Evolutionary conservation across 495 filamentous ascomycete genomes (phyloP), one percentile per base, ranked within the genome.

Genomic region (Penicillium subrubescens): DNA sequence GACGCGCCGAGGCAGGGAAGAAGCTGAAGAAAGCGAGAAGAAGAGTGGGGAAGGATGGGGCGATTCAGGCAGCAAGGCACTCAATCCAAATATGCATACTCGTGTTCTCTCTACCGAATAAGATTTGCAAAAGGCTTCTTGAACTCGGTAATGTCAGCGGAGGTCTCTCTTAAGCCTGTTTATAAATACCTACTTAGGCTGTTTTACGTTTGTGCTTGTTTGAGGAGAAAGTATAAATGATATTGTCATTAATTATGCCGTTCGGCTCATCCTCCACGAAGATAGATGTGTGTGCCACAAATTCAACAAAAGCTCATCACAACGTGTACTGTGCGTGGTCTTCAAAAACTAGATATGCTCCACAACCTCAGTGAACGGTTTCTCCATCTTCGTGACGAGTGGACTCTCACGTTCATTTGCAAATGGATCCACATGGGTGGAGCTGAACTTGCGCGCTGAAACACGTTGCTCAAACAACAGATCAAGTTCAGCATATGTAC

Each of bases 401-500:
- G 29, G 21, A 25, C n/a, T 39, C 10, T 34, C 31, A n/a, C 33
- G 31, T 5, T 37, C 53, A 25, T 14, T 37, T 17, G 33, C 53
- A 56, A 63, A 63, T 11, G 57, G 50, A 19, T 67, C 65, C 14
- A 67, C 61, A 19, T 5, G 27, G 8, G 62, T 68, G 4, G 35
- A 31, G 17, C 52, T 53, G 60, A 72, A 72, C 48, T 77, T 68
- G 29, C 76, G 58, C 1, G 75, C 71, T 0, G 74, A 66, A 21
- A 82, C 67, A 21, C 67, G 63, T 2, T 62, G 60, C 15, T 72
- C 62, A 63, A 84, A 83, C 68, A 82, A 62, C 19, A 75, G 46
- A 43, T 84, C 78, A 19, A 88, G 68, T 73, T 90, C 88, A 50
- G 85, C 85, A 65, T 81, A 89, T 2, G 86, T 88, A 31, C 85